Evolutionary conservation across 176 grass and related monocot species (phyloP), one percentile per base, ranked within the genome.

Genomic region (Thinopyrum elongatum): DNA sequence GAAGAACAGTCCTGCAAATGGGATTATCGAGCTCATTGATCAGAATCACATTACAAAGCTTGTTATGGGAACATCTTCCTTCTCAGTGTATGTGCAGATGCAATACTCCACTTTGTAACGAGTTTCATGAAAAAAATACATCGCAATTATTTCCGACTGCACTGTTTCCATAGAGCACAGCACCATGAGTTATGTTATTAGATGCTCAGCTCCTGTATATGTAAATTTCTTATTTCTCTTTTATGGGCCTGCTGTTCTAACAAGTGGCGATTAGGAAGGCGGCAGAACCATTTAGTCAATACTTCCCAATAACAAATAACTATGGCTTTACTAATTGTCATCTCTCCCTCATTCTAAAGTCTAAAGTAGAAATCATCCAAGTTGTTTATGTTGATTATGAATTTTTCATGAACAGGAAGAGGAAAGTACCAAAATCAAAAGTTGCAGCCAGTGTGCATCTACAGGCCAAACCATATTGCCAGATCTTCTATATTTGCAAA

Each of bases 401-500:
- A 70, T 44, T 27, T 88, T 88, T 53, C 62, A 39, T 83, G 30
- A 74, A 74, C 83, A 91, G 88, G 84, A 95, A 61, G 85, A 86
- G 81, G 80, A 80, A 71, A 35, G 72, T 70, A 78, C 95, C 86
- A 57, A 97, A 63, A 78, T 98, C 93, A 19, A 98, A 78, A 66
- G 89, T 87, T 87, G 87, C 95, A 70, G 61, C 61, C 23, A 14
- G 21, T 74, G 84, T 97, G 74, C 90, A 90, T 74, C 39, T 82
- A 85, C 82, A 91, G 12, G 90, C 90, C 31, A 88, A 91, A 81
- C 68, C 46, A 10, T 93, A 86, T 47, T 97, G 92, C 88, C 87
- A 87, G 5, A 90, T 97, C 85, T 84, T 78, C 74, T 98, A 87
- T 83, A 79, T 92, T 86, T 90, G 87, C 83, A 95, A 82, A 90